Base-by-base conservation (phyloP, 257 asterid genomes). In the Schizonepeta tenuifolia region DNA sequence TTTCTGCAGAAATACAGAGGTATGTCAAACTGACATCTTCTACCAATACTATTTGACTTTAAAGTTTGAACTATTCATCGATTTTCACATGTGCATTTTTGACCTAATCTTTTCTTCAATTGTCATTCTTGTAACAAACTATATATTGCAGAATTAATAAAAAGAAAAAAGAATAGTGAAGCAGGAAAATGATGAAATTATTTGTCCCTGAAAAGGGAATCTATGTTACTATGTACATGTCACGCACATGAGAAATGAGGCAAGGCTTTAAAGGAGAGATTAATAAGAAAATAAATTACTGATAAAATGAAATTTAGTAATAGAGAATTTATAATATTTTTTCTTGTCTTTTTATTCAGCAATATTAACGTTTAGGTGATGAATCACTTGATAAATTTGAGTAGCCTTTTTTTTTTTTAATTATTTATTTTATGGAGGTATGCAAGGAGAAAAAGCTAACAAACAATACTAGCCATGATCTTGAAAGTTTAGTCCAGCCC, bases 81-180 rank as follows among this genome's bases (percentile, higher is more conserved):
- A 26, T 14, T 54, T 64, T 24, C 70, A 56, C 70, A 75, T 75
- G 50, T 67, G 58, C 67, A 44, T 15, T 66, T 74, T 74, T 66
- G 73, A 66, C 69, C 73, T 31, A 9, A 66, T 55, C 26, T 65
- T 65, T 65, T 31, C 68, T 26, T 21, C 61, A 67, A n/a, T 7
- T 9, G 35, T 67, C 72, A 11, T 12, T 11, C 33, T 67, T 17
- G 33, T 26, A 60, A 35, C 47, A 69, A 54, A 69, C 64, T 33
- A 68, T 51, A 50, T 49, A 9, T 7, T 8, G n/a, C 6, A 40
- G 26, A 14, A 46, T 15, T 0, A 0, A 11, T 24, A 6, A 28
- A 5, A 57, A 15, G 9, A 8, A 12, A 22, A 57, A 26, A 11
- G 15, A 55, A 55, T 10, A 24, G 36, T 11, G 62, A 47, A 56